Percentiles rank a stretch among this genome's conserved stretches.
Conservation (phyloP, 371 early-diverging fungal genomes). For the Circinella umbellata region DNA sequence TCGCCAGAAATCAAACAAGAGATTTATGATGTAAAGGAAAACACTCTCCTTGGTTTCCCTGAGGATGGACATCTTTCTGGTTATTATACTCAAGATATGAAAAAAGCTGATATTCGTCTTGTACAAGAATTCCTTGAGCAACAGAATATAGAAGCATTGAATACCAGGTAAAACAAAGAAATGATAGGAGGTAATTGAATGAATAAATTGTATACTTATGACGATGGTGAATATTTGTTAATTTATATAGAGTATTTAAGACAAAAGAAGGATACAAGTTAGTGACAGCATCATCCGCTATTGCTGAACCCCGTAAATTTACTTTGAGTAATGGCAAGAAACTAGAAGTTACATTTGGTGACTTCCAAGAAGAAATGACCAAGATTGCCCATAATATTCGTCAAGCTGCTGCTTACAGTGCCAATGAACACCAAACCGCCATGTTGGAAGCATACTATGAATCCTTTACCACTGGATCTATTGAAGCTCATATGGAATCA, state of each 20-base stretch:
- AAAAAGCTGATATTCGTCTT: constrained; percentile 54
- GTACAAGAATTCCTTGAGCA: constrained; percentile 57
- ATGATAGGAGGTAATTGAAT: too few species aligned
- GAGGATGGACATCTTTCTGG: constrained; percentile 66
- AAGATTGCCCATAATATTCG: constrained; percentile 50
- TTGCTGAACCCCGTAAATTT: constrained; percentile 19
- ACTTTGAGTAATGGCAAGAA: constrained; percentile 36
- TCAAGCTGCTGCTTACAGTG: constrained; percentile 49
- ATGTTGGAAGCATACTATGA: constrained; percentile 60
- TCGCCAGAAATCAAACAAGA: constrained; percentile 37
- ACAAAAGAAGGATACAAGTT: constrained; percentile 30
- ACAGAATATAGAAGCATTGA: constrained; percentile 36
- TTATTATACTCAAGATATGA: constrained; percentile 56
- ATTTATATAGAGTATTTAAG: constrained; percentile 46
- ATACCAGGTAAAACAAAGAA: constrained; percentile 28
- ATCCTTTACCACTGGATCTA: constrained; percentile 59
- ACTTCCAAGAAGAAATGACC: constrained; percentile 49
- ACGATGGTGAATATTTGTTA: background rate
- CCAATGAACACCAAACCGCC: constrained; percentile 56
- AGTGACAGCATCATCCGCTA: constrained; percentile 45
- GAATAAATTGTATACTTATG: too few species aligned
- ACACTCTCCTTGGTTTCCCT: constrained; percentile 59
- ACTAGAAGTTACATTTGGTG: constrained; percentile 53
- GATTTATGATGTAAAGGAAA: constrained; percentile 45
- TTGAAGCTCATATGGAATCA: constrained; percentile 62